Percentiles rank a stretch among this genome's conserved stretches.
These are phyloP conservation scores for Berberis vulgaris DNA, from an alignment of 164 flowering plant species.

Conservation along the genomic window DNA sequence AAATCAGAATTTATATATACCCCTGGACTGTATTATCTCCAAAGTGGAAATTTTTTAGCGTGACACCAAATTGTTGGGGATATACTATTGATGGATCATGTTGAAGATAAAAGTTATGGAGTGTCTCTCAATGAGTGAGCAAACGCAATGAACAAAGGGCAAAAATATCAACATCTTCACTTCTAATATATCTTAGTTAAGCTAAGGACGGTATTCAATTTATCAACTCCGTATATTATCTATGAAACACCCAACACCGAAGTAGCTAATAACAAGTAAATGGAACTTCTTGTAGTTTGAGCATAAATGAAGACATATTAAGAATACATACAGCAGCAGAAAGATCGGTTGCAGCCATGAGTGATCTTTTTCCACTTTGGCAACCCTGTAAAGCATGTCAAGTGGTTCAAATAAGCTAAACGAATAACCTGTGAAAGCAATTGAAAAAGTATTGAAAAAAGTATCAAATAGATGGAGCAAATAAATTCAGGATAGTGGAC, in stretches of 20 bases:
- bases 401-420: background rate
- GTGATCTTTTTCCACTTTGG: slow-evolving; percentile 70
- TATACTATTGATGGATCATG: too few relatives aligned
- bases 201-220: too few relatives aligned
- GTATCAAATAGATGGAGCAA: background rate
- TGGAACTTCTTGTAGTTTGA: background rate
- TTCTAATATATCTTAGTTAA: too few relatives aligned
- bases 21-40: too few relatives aligned
- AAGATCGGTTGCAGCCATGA: slow-evolving; percentile 84
- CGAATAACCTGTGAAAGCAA: background rate
- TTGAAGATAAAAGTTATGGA: too few relatives aligned
- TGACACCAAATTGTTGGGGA: too few relatives aligned
- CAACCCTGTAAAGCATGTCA: slow-evolving; percentile 51
- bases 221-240: background rate
- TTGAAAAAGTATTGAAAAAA: background rate
- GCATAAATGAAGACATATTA: background rate
- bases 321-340: slow-evolving; percentile 54
- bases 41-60: too few relatives aligned
- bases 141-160: too few relatives aligned
- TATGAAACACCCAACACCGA: background rate
- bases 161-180: too few relatives aligned
- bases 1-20: too few relatives aligned
- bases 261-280: background rate
- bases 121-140: too few relatives aligned
- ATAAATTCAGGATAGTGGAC: slow-evolving; percentile 16